Evolutionary conservation across 768 basidiomycete genomes (phyloP).

Genomic region (Lentinula aciculospora): DNA sequence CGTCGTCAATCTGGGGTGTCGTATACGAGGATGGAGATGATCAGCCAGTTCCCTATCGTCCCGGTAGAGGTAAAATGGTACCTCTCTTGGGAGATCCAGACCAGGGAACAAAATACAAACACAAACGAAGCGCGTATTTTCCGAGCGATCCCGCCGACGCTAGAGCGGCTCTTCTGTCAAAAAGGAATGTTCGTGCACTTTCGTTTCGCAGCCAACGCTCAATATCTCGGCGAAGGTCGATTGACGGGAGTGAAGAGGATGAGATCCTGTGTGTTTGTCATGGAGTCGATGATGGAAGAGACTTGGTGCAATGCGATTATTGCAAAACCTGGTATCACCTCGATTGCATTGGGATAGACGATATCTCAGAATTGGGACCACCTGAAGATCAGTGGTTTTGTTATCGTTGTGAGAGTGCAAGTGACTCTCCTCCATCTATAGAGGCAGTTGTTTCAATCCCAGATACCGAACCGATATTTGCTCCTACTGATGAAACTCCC

Average conservation of each 20-base stretch:
- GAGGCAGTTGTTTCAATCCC: constrained; percentile 21
- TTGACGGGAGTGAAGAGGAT: constrained; percentile 35
- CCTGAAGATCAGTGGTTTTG: constrained; percentile 85
- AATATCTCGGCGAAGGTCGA: constrained; percentile 14
- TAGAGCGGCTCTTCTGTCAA: constrained; percentile 64
- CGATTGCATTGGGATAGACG: constrained; percentile 68
- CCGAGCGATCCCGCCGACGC: constrained; percentile 75
- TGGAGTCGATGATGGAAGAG: constrained; percentile 64
- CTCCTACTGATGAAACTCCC: constrained; percentile 53
- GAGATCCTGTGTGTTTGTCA: constrained; percentile 62
- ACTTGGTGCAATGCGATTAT: constrained; percentile 76
- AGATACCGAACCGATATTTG: constrained; percentile 63
- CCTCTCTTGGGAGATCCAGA: constrained; percentile 41
- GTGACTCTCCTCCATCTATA: constrained; percentile 34
- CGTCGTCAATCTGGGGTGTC: constrained; percentile 21
- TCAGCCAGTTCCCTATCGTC: constrained; percentile 23
- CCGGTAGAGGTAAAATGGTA: constrained; percentile 59
- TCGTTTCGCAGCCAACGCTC: constrained; percentile 34
- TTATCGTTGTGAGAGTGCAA: constrained; percentile 41
- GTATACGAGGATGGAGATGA: constrained; percentile 24
- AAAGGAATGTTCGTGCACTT: constrained; percentile 60
- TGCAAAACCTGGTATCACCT: constrained; percentile 83
- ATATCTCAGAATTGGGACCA: constrained; percentile 57
- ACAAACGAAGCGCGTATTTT: constrained; percentile 31
- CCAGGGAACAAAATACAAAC: constrained; percentile 14